Evolutionary conservation across 345 rosid species (phyloP).

Genomic region (Cardamine occulta): DNA sequence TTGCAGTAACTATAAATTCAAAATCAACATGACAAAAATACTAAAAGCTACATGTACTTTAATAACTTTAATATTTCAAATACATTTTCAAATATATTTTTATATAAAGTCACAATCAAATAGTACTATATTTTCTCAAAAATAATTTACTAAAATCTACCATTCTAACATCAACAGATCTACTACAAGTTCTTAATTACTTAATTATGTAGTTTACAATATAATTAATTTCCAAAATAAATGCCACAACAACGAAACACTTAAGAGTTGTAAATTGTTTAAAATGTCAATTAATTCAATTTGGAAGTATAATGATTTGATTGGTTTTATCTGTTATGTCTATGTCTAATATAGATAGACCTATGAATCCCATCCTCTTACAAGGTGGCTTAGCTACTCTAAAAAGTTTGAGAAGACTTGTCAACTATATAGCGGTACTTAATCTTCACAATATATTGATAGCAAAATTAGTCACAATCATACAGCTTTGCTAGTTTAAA

Average conservation of each 20-base stretch:
- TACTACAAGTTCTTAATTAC: neutral
- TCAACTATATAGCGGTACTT: constrained; percentile 10
- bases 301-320: constrained; percentile 1
- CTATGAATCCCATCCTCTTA: constrained; percentile 19
- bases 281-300: neutral
- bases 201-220: neutral
- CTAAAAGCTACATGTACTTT: neutral
- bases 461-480: neutral
- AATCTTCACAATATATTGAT: neutral
- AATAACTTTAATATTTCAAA: neutral
- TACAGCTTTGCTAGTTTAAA: neutral
- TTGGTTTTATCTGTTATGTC: constrained; percentile 14
- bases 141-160: constrained; percentile 11
- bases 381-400: constrained; percentile 1
- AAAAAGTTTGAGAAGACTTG: constrained; percentile 15
- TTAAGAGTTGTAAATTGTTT: constrained; percentile 1
- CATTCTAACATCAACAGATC: constrained; percentile 7
- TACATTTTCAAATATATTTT: too few species aligned
- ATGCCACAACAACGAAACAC: constrained; percentile 3
- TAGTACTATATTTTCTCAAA: neutral
- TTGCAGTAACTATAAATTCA: neutral
- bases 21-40: neutral
- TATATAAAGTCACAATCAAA: neutral
- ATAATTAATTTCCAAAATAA: neutral
- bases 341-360: constrained; percentile 5